Conservation (phyloP, 176 grass and related monocot genomes). For the Tillandsia fasciculata region DNA sequence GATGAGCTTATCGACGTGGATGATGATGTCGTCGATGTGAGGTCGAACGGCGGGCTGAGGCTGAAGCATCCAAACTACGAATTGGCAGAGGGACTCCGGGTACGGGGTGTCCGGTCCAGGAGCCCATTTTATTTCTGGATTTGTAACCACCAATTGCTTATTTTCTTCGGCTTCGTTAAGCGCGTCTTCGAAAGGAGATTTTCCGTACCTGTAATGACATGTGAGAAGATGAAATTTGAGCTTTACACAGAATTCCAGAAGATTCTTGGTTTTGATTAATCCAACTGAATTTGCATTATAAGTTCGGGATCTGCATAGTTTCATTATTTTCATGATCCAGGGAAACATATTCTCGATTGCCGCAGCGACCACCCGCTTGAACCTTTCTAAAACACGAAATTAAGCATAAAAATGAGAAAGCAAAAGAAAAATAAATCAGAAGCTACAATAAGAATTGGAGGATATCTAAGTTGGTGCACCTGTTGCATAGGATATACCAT, state of each 20-base stretch:
- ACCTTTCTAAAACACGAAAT: too few relatives aligned
- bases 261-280: neutral
- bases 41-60: constrained; percentile 72
- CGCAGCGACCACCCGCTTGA: too few relatives aligned
- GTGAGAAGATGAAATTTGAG: neutral
- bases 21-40: constrained; percentile 71
- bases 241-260: neutral
- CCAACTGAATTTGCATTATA: neutral
- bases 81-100: constrained; percentile 56
- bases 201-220: constrained; percentile 41
- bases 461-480: too few relatives aligned
- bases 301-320: too few relatives aligned
- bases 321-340: too few relatives aligned
- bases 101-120: constrained; percentile 28
- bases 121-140: constrained; percentile 78
- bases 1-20: constrained; percentile 90
- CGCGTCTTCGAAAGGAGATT: constrained; percentile 79
- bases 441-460: too few relatives aligned
- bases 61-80: constrained; percentile 87
- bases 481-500: too few relatives aligned
- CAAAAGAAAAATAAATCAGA: too few relatives aligned
- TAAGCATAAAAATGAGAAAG: too few relatives aligned
- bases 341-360: too few relatives aligned
- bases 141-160: constrained; percentile 42
- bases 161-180: constrained; percentile 73